These are phyloP conservation scores for Penicillium sp. DNA, from an alignment of 2,329 filamentous ascomycete species.

Conservation along the genomic window DNA sequence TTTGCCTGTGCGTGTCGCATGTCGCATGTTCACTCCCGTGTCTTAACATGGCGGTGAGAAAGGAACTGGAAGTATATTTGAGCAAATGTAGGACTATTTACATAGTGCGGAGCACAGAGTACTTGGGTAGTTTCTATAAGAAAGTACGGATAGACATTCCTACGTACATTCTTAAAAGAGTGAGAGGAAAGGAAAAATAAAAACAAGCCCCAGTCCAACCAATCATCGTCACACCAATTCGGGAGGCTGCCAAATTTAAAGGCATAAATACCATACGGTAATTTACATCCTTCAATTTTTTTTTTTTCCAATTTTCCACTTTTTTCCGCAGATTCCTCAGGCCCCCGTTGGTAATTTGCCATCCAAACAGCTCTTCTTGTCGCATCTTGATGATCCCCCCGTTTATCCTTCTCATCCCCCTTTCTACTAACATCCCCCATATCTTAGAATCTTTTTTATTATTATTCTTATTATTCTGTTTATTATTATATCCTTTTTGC, in stretches of 20 bases:
- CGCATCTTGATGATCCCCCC: slow-evolving; percentile 17
- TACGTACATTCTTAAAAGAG: background rate
- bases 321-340: slow-evolving; percentile 14
- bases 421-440: slow-evolving; percentile 8
- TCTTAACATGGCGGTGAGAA: background rate
- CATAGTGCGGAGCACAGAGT: background rate
- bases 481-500: slow-evolving; percentile 10
- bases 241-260: slow-evolving; percentile 8
- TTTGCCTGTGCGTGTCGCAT: slow-evolving; percentile 3
- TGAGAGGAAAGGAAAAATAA: slow-evolving; percentile 4
- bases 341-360: slow-evolving; percentile 12
- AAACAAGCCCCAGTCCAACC: slow-evolving; percentile 9
- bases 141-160: background rate
- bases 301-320: background rate
- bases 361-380: slow-evolving; percentile 14
- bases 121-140: background rate
- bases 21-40: slow-evolving; percentile 5
- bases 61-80: background rate
- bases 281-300: background rate
- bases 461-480: slow-evolving; percentile 14
- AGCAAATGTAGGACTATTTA: background rate
- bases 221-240: slow-evolving; percentile 21
- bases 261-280: slow-evolving; percentile 11
- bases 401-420: slow-evolving; percentile 13
- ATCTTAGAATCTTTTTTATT: slow-evolving; percentile 10